A percentile compares a stretch with the other conserved stretches of the same genome.
Conservation (phyloP, 2,329 filamentous ascomycete species). For the Ophiocordyceps polyrhachis-furcata region DNA sequence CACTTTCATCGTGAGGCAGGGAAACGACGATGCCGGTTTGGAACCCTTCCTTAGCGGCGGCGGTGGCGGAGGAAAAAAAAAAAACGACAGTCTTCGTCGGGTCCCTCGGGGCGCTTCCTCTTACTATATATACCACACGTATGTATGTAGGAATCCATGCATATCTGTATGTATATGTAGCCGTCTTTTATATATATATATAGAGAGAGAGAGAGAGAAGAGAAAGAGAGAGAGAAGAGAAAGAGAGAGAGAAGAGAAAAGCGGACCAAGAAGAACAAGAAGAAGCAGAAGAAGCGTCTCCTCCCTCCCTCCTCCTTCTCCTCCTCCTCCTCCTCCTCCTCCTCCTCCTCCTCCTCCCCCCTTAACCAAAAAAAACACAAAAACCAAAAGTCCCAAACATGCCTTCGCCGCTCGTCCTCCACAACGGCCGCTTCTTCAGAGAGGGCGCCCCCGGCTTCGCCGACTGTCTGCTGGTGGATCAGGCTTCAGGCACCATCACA, state of each 20-base stretch:
- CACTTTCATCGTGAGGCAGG: not conserved
- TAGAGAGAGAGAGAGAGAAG: too few relatives aligned
- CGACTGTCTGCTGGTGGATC: constrained; percentile 14
- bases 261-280: too few relatives aligned
- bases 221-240: too few relatives aligned
- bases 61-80: not conserved
- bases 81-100: too few relatives aligned
- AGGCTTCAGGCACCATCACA: constrained; percentile 11
- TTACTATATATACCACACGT: too few relatives aligned
- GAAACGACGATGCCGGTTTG: not conserved
- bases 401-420: not conserved
- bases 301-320: too few relatives aligned
- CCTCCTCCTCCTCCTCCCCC: not conserved
- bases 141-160: too few relatives aligned
- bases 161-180: too few relatives aligned
- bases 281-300: too few relatives aligned
- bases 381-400: not conserved
- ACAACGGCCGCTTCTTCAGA: not conserved
- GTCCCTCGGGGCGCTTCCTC: too few relatives aligned
- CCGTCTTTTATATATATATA: too few relatives aligned
- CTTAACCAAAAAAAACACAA: not conserved
- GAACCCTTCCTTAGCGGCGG: not conserved
- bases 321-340: not conserved
- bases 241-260: too few relatives aligned
- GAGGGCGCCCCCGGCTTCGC: constrained; percentile 3